Percentiles rank a stretch among this genome's conserved stretches.
Evolutionary conservation across 305 asterid species (phyloP).

Genomic region (Solanum hybrid): DNA sequence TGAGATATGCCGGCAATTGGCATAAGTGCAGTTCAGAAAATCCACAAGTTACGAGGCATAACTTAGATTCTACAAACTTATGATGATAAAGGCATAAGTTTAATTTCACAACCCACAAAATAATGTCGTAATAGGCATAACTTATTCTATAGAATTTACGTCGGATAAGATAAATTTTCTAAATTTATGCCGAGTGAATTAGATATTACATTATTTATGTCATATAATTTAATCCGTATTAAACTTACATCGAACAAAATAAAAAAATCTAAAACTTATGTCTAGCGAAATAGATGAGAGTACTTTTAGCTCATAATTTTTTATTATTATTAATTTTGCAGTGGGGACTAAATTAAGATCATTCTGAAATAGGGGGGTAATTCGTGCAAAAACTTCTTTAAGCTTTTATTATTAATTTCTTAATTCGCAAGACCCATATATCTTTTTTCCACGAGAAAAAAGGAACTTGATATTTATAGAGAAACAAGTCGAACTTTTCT

Average conservation of each 20-base stretch:
- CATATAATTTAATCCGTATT: rapidly evolving
- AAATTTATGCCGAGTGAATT: neutral
- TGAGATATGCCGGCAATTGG: neutral
- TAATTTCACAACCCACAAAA: neutral
- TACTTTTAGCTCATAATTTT: neutral
- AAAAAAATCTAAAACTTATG: neutral
- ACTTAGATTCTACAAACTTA: neutral
- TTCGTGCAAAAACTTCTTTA: neutral
- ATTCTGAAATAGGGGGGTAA: neutral
- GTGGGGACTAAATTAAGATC: too few species aligned
- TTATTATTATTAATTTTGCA: too few species aligned
- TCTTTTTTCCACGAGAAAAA: neutral
- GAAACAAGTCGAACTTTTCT: neutral
- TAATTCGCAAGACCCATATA: rapidly evolving
- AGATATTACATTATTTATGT: neutral
- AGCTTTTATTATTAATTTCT: neutral
- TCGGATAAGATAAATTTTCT: neutral
- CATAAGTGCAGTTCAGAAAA: neutral
- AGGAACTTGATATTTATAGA: too few species aligned
- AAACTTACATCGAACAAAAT: too few species aligned
- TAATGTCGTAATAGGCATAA: neutral
- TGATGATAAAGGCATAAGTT: too few species aligned
- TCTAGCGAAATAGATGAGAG: neutral
- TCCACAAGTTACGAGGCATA: neutral
- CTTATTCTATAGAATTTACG: neutral